phyloP scores from a whole-genome alignment of 257 asterid genomes.

The Capsicum baccatum region DNA sequence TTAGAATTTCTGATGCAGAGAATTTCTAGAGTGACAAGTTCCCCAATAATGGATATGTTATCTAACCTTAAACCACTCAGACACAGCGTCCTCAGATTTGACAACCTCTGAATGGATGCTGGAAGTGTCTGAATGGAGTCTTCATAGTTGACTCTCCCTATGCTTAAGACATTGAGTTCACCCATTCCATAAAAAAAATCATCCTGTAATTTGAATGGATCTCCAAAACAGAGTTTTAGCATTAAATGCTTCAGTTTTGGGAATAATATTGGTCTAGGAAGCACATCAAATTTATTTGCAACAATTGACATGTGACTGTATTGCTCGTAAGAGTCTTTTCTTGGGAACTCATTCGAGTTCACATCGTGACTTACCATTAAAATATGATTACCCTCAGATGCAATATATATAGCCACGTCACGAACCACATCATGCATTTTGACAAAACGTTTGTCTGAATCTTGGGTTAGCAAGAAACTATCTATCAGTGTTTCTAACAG shows the following conservation, averaged over 20 bases:
- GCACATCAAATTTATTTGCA: not conserved
- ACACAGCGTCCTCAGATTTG: conserved; percentile 23
- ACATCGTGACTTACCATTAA: conserved; percentile 18
- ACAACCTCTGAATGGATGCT: conserved; percentile 26
- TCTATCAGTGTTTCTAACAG: conserved; percentile 12
- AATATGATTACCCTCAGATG: conserved; percentile 18
- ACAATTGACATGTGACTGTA: conserved; percentile 25
- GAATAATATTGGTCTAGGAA: not conserved
- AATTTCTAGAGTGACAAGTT: conserved; percentile 13
- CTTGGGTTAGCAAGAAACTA: not conserved
- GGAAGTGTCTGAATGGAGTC: not conserved
- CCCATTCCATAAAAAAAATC: not conserved
- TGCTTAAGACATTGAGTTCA: not conserved
- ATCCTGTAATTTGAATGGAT: not conserved
- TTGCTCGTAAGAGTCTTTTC: not conserved
- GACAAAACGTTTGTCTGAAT: not conserved
- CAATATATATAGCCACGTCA: conserved; percentile 25
- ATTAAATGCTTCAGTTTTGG: not conserved
- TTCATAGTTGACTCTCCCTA: not conserved
- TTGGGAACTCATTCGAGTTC: conserved; percentile 28
- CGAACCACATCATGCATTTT: conserved; percentile 34
- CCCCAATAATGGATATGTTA: conserved; percentile 10
- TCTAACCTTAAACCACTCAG: not conserved
- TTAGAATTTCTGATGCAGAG: conserved; percentile 23
- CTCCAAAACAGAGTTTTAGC: not conserved